Percentiles rank a stretch among this genome's conserved stretches.
phyloP scores from a whole-genome alignment of 257 asterid genomes.

The Cruciata laevipes region DNA sequence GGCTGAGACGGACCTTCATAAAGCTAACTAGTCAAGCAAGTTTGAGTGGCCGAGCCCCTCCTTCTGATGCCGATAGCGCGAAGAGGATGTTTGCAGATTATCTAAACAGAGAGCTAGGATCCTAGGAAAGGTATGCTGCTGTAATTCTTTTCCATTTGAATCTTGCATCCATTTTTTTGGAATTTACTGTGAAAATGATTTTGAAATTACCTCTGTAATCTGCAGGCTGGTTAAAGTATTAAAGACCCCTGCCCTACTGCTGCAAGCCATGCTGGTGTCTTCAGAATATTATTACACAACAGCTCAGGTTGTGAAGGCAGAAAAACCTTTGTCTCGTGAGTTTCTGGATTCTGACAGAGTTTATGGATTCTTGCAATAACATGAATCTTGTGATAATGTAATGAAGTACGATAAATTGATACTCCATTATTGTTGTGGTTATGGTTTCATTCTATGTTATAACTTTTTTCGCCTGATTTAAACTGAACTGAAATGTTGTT shows the following conservation, averaged over 20 bases:
- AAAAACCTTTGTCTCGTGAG: background rate
- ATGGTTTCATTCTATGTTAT: background rate
- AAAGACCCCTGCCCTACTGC: background rate
- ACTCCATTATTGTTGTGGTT: background rate
- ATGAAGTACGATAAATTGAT: background rate
- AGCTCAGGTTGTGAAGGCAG: background rate
- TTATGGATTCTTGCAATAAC: background rate
- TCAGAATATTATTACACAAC: background rate
- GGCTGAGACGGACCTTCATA: constrained; percentile 75
- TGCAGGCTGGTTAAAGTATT: background rate
- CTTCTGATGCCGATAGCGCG: constrained; percentile 75
- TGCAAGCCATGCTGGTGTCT: background rate
- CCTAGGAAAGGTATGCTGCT: background rate
- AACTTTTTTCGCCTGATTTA: background rate
- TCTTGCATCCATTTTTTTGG: background rate
- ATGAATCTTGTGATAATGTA: background rate
- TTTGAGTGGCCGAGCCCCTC: constrained; percentile 90
- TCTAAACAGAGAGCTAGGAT: constrained; percentile 76
- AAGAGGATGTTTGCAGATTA: constrained; percentile 98
- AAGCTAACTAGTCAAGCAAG: constrained; percentile 82
- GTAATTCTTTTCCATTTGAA: background rate
- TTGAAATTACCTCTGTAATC: background rate
- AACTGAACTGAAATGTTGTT: background rate
- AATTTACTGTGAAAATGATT: background rate
- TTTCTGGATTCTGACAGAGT: background rate